Percentiles rank a stretch among this genome's conserved stretches.
Evolutionary conservation across 1,284 basidiomycete genomes (phyloP).

Genomic region (Flammula alnicola): DNA sequence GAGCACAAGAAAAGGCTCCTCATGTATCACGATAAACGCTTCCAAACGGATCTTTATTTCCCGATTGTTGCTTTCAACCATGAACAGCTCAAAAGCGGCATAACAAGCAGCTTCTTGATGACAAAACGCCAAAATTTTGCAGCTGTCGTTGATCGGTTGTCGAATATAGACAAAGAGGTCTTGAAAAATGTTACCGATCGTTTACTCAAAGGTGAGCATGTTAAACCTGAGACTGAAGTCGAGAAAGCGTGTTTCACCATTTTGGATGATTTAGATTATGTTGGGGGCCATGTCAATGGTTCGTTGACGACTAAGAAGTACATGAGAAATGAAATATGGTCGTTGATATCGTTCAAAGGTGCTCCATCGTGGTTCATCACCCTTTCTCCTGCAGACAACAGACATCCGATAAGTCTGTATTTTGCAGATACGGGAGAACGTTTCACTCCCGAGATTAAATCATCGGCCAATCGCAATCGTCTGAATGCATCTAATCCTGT

Average conservation of each 20-base stretch:
- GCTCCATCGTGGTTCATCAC: constrained; percentile 40
- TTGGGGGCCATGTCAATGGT: constrained; percentile 33
- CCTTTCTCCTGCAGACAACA: constrained; percentile 33
- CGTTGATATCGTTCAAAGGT: constrained; percentile 25
- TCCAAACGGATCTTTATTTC: constrained; percentile 32
- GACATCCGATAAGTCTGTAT: constrained; percentile 28
- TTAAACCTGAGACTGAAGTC: constrained; percentile 30
- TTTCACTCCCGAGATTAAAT: constrained; percentile 15
- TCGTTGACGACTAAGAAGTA: constrained; percentile 37
- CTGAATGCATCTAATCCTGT: constrained; percentile 37
- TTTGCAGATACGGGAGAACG: constrained; percentile 17
- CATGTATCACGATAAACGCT: constrained; percentile 35
- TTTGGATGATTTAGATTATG: constrained; percentile 37
- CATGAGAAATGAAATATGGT: constrained; percentile 40
- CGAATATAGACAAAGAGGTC: constrained; percentile 14
- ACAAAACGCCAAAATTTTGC: constrained; percentile 25
- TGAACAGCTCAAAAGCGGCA: constrained; percentile 25
- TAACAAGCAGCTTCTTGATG: constrained; percentile 23
- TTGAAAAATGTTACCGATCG: constrained; percentile 16
- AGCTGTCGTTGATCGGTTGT: constrained; percentile 20
- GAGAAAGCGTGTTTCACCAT: constrained; percentile 41
- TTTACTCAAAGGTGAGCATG: constrained; percentile 22
- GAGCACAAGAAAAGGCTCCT: constrained; percentile 28
- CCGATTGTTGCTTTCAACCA: constrained; percentile 46
- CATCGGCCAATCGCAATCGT: constrained; percentile 11